Conservation (phyloP, 768 basidiomycete genomes). For the Tylopilus intermedius region DNA sequence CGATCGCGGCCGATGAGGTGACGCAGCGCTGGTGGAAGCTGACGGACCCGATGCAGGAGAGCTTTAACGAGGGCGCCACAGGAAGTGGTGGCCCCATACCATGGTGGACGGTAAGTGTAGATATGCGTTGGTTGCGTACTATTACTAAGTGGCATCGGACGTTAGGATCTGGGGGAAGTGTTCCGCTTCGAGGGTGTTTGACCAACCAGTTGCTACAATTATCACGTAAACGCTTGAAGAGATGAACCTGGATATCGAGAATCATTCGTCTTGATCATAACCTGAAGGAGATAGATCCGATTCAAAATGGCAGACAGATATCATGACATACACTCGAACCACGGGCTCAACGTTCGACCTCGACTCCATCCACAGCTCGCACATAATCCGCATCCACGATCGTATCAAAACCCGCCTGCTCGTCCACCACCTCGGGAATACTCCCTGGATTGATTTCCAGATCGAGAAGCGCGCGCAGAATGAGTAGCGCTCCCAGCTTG, state of each 20-base stretch:
- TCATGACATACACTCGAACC: background rate
- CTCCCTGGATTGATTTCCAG: conserved; percentile 35
- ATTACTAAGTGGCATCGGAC: background rate
- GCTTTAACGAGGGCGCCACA: conserved; percentile 61
- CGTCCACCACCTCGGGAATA: conserved; percentile 33
- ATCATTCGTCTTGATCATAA: too few species aligned
- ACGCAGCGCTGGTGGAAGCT: conserved; percentile 76
- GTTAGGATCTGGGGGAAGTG: conserved; percentile 56
- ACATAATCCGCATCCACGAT: conserved; percentile 52
- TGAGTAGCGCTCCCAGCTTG: conserved; percentile 67
- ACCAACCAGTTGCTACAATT: background rate
- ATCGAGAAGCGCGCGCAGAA: conserved; percentile 59
- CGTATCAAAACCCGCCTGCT: conserved; percentile 38
- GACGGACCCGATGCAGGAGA: conserved; percentile 76
- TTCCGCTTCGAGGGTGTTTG: conserved; percentile 58
- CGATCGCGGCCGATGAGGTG: conserved; percentile 57
- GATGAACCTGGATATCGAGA: too few species aligned
- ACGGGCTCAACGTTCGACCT: conserved; percentile 36
- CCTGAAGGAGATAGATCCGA: too few species aligned
- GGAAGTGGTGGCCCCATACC: conserved; percentile 65
- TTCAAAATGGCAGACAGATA: background rate
- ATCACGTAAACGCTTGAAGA: too few species aligned
- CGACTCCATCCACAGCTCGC: conserved; percentile 38
- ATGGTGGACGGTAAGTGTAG: conserved; percentile 58
- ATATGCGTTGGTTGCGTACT: background rate